Conservation (phyloP, 257 asterid species). For the Primulina huaijiensis region DNA sequence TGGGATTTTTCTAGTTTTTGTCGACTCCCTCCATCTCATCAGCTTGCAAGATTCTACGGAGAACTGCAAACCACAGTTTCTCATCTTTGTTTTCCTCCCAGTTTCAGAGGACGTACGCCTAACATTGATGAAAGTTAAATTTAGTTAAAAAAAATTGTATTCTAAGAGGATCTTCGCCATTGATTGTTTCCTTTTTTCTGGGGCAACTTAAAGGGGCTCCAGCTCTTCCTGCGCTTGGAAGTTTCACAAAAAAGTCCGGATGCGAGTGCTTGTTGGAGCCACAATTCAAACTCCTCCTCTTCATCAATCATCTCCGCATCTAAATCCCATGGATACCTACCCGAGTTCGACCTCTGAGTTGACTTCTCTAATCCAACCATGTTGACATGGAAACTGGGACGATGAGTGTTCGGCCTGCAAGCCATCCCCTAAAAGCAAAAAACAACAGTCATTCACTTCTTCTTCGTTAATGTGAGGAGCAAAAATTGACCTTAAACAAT, state of each 20-base stretch:
- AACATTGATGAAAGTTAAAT: conserved; percentile 5
- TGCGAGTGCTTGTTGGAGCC: conserved; percentile 98
- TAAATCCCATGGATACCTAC: conserved; percentile 87
- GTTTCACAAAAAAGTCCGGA: conserved; percentile 89
- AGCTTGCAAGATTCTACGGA: conserved; percentile 6
- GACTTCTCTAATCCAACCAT: conserved; percentile 92
- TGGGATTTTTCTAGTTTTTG: neutral
- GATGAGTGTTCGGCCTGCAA: conserved; percentile 91
- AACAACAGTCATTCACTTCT: neutral
- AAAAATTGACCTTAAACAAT: neutral
- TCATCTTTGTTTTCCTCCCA: neutral
- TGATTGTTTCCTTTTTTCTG: conserved; percentile 77
- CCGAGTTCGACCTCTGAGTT: conserved; percentile 70
- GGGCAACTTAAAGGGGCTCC: conserved; percentile 96
- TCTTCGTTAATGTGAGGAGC: neutral
- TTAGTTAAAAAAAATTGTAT: conserved; percentile 22
- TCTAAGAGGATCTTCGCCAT: conserved; percentile 81
- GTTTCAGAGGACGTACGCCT: conserved; percentile 8
- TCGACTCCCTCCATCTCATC: conserved; percentile 21
- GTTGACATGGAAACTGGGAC: conserved; percentile 98
- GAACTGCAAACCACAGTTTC: neutral
- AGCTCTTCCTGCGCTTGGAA: conserved; percentile 86
- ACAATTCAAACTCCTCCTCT: conserved; percentile 91
- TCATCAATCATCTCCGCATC: conserved; percentile 95
- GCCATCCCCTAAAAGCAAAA: conserved; percentile 71